phyloP scores from a whole-genome alignment of 768 basidiomycete genomes.

The Coprinopsis sp. region DNA sequence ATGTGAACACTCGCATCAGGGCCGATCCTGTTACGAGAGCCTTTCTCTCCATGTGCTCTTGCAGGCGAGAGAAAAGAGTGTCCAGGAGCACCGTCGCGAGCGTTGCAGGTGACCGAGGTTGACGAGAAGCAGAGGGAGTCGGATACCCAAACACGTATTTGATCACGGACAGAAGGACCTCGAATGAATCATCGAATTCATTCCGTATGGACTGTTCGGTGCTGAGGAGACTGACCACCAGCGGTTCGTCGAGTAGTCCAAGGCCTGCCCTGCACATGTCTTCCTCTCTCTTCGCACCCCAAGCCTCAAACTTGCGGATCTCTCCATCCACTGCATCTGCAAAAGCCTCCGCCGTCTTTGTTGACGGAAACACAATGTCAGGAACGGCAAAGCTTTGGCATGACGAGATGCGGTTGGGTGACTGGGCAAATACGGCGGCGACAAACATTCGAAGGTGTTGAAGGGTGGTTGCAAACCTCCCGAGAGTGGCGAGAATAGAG shows the following conservation, averaged over 20 bases:
- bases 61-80: constrained; percentile 49
- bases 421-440: constrained; percentile 39
- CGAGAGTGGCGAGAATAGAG: constrained; percentile 60
- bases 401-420: constrained; percentile 12
- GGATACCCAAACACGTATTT: constrained; percentile 27
- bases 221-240: constrained; percentile 63
- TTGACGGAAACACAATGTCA: constrained; percentile 10
- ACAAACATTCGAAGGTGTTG: constrained; percentile 62
- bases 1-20: constrained; percentile 58
- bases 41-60: constrained; percentile 55
- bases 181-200: constrained; percentile 53
- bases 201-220: constrained; percentile 57
- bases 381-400: constrained; percentile 3
- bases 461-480: constrained; percentile 53
- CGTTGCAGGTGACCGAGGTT: constrained; percentile 40
- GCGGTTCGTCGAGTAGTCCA: constrained; percentile 37
- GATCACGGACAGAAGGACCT: constrained; percentile 49
- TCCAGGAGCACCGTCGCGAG: constrained; percentile 60
- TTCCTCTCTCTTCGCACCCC: constrained; percentile 70
- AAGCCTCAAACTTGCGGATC: constrained; percentile 53
- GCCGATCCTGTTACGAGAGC: constrained; percentile 50
- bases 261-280: constrained; percentile 55
- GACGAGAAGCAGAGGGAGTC: constrained; percentile 4
- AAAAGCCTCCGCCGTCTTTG: constrained; percentile 70
- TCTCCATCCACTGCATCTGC: constrained; percentile 67